phyloP scores from a whole-genome alignment of 2,329 filamentous ascomycete species.

The Pyrenophora seminiperda region DNA sequence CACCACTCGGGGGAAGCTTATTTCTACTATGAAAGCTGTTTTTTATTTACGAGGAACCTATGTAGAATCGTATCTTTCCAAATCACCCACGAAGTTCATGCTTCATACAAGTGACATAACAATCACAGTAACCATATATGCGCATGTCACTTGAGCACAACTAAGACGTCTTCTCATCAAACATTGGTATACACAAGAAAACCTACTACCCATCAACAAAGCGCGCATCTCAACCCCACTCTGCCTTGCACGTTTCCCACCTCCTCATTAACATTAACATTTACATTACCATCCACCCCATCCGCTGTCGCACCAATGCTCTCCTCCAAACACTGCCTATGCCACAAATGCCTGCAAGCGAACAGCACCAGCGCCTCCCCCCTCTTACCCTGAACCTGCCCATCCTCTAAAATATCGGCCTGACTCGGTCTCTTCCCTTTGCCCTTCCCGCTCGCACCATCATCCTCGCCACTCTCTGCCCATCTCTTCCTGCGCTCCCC shows the following conservation, averaged over 20 bases:
- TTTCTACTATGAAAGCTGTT: too few species aligned
- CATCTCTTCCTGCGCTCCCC: conserved; percentile 52
- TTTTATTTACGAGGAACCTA: too few species aligned
- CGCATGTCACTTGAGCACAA: too few species aligned
- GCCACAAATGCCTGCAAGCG: conserved; percentile 50
- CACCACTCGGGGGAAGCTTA: too few species aligned
- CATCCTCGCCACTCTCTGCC: conserved; percentile 47
- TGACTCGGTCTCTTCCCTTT: conserved; percentile 30
- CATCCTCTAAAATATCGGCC: conserved; percentile 10
- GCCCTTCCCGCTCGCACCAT: conserved; percentile 53
- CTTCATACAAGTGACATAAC: too few species aligned
- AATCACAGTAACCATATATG: too few species aligned
- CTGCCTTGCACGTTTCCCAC: conserved; percentile 10
- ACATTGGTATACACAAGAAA: background rate
- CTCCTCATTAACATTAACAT: background rate
- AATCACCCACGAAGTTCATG: too few species aligned
- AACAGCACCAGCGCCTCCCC: conserved; percentile 41
- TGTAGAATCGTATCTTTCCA: too few species aligned
- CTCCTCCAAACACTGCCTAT: conserved; percentile 43
- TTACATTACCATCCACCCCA: background rate
- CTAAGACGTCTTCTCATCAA: background rate
- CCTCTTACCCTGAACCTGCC: conserved; percentile 5
- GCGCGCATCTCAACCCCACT: conserved; percentile 29
- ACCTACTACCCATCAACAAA: conserved; percentile 32
- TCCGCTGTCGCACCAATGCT: background rate